Conservation (phyloP, 2,329 filamentous ascomycete genomes). For the Aciculosporium take region DNA sequence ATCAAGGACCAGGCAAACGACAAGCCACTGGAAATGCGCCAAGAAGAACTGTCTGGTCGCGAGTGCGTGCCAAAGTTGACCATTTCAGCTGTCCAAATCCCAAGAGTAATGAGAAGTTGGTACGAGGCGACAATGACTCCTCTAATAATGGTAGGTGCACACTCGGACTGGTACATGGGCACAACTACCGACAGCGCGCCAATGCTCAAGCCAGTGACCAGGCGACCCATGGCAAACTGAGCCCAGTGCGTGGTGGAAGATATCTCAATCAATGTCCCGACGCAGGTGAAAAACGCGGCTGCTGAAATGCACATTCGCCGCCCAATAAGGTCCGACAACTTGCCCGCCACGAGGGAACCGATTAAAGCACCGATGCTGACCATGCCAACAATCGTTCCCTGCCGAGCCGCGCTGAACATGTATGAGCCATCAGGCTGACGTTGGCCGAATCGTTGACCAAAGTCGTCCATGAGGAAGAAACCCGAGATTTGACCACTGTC, state of each 20-base stretch:
- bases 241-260: constrained; percentile 42
- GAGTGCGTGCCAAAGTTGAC: constrained; percentile 47
- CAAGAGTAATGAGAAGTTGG: constrained; percentile 56
- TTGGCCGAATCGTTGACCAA: constrained; percentile 37
- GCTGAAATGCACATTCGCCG: constrained; percentile 47
- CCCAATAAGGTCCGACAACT: constrained; percentile 46
- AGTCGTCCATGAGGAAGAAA: constrained; percentile 47
- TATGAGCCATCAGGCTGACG: constrained; percentile 22
- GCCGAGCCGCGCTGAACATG: constrained; percentile 41
- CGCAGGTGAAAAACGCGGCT: constrained; percentile 46
- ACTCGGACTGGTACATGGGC: constrained; percentile 57
- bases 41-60: constrained; percentile 33
- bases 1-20: constrained; percentile 40
- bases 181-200: constrained; percentile 50
- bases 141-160: constrained; percentile 48
- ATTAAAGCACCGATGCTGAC: constrained; percentile 45
- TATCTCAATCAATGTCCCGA: constrained; percentile 51
- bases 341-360: constrained; percentile 43
- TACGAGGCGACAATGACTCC: constrained; percentile 50
- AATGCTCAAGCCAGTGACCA: constrained; percentile 52
- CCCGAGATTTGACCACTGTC: constrained; percentile 44
- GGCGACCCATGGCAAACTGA: constrained; percentile 49
- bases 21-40: constrained; percentile 48
- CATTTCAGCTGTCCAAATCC: constrained; percentile 45
- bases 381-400: constrained; percentile 49